Percentiles rank a stretch among this genome's conserved stretches.
Evolutionary conservation across 2,329 filamentous ascomycete genomes (phyloP).

Genomic region (Cladosporium sp.): DNA sequence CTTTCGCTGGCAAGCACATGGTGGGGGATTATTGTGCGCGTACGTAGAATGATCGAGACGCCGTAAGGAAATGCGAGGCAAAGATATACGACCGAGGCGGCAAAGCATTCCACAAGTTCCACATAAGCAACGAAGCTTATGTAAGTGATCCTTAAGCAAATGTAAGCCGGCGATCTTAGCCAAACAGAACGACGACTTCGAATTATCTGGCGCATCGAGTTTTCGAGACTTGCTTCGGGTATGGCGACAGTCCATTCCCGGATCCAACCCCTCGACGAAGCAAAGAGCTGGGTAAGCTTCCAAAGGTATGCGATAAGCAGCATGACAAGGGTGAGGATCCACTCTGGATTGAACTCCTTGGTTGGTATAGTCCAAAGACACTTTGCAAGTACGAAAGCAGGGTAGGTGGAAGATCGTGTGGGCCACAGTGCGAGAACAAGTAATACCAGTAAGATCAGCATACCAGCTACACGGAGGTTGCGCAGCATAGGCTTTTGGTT

Average conservation of each 20-base stretch:
- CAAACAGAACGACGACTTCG: neutral
- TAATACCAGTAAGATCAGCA: constrained; percentile 14
- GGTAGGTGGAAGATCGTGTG: neutral
- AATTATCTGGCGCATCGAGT: neutral
- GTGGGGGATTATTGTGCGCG: neutral
- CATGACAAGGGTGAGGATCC: neutral
- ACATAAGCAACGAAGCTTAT: neutral
- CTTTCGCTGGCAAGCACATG: neutral
- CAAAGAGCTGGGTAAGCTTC: constrained; percentile 15
- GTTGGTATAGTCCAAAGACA: neutral
- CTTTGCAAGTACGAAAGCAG: neutral
- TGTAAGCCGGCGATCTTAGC: neutral
- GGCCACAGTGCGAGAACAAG: constrained; percentile 11
- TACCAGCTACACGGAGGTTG: constrained; percentile 14
- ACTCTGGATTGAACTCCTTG: neutral
- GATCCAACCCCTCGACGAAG: neutral
- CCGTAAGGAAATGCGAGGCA: neutral
- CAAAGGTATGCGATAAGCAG: constrained; percentile 9
- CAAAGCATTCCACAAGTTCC: neutral
- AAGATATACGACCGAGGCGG: neutral
- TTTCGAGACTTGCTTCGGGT: neutral
- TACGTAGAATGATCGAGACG: neutral
- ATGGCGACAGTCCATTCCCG: neutral
- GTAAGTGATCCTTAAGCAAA: neutral
- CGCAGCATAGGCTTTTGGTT: constrained; percentile 12